Evolutionary conservation across 129 eudicot species (phyloP), one percentile per base, ranked within the genome.

Genomic region (Pseudognaphalium luteoalbum): DNA sequence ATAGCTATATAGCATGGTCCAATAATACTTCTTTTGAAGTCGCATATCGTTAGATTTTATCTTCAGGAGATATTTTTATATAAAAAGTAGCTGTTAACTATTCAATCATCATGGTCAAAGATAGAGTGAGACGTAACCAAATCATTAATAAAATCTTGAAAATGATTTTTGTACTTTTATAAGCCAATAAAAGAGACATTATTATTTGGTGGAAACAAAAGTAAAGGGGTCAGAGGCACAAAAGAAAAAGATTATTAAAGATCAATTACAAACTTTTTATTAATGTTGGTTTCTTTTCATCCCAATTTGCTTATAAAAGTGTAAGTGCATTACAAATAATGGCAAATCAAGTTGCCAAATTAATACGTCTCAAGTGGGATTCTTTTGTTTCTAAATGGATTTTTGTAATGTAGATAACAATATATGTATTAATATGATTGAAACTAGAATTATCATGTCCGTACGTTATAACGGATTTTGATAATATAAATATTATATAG

Each of bases 191-290:
- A 80, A 80, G 70, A 66, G 70, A 70, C 79, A 66, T 79, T 80
- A 72, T 79, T 65, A 80, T 80, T 74, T 67, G 80, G 83, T 80
- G 83, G 80, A 74, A 80, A 74, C 83, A 58, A 80, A 80, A 80
- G 75, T 78, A 71, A 25, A 70, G 77, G 82, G 82, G 82, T 79
- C 63, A 21, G 54, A 25, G 66, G 52, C 73, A 72, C 25, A 35
- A 79, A 71, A 63, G 73, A 78, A 78, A 76, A 47, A 60, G 44
- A 14, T 60, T 25, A 7, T 42, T 25, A 3, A 41, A 7, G 20
- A 32, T 47, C 16, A 54, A 68, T 70, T 15, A 66, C 22, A 17
- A 66, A 41, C 25, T 25, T 77, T 73, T 73, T 80, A 73, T 66
- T 80, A 33, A 42, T 73, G 61, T 66, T 79, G 37, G 54, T 21